Evolutionary conservation across 768 basidiomycete genomes (phyloP), one percentile per base, ranked within the genome.

Genomic region (Suillus alpinus): DNA sequence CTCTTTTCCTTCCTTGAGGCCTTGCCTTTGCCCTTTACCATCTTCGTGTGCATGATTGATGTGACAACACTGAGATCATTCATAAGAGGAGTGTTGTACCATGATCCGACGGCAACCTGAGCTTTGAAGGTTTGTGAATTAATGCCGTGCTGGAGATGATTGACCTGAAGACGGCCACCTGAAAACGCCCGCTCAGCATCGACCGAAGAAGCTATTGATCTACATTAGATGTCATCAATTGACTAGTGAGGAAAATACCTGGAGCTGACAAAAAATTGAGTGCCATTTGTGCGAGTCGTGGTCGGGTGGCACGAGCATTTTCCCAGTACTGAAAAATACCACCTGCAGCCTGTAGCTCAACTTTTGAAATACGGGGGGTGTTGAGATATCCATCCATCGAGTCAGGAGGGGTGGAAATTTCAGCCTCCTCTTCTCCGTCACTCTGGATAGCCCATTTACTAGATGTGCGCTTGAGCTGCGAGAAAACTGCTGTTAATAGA

Each of bases 151-250:
- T 77, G 76, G 62, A 75, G 62, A 53, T 70, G 69, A 51, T 71
- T 71, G 16, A 76, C 69, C 41, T 75, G 70, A 5, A 69, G 63
- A 6, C 66, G 62, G 4, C 74, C 75, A 44, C 63, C 64, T 34
- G 75, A 76, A 64, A 77, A 77, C 29, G 75, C 71, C 41, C 66
- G 66, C 56, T 77, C 75, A n/a, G 72, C 74, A 69, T 76, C 75
- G 51, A 76, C 75, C 32, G 75, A 76, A 13, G 64, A 64, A 29
- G 62, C 61, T 66, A 20, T 26, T n/a, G 2, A 20, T 34, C 18
- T 7, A 6, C 16, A 14, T 41, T 34, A 34, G 32, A 34, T 34
- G 9, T 34, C 32, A 34, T 34, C 6, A 34, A 34, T 34, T 34
- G 32, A 9, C 32, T 3, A 34, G 40, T 18, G 16, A 58, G 18